Evolutionary conservation across 2,329 filamentous ascomycete species (phyloP).

Genomic region (Aureobasidium sp.): DNA sequence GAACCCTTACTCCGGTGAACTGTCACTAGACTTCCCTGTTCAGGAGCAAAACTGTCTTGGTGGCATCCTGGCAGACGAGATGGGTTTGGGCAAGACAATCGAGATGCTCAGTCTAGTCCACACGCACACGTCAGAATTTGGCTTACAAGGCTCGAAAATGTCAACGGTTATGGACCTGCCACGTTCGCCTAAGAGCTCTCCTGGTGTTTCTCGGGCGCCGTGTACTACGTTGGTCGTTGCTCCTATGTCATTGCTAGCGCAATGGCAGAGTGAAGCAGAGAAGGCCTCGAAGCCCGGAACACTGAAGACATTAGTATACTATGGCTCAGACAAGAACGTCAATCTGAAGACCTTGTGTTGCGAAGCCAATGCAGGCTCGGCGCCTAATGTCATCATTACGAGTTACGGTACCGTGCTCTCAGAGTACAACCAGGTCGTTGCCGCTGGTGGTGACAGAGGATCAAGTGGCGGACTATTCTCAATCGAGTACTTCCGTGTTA

Average conservation of each 20-base stretch:
- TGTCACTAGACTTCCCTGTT: conserved; percentile 83
- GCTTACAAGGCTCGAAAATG: conserved; percentile 11
- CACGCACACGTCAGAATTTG: conserved; percentile 59
- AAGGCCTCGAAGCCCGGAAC: conserved; percentile 82
- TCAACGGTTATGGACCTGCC: conserved; percentile 52
- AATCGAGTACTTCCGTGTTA: conserved; percentile 87
- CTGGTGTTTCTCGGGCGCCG: conserved; percentile 60
- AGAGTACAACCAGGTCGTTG: conserved; percentile 70
- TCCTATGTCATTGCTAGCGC: conserved; percentile 90
- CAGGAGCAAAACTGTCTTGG: conserved; percentile 94
- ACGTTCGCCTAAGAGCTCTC: conserved; percentile 52
- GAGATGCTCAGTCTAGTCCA: conserved; percentile 96
- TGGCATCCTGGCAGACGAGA: conserved; percentile 90
- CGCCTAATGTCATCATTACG: conserved; percentile 87
- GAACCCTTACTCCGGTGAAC: conserved; percentile 92
- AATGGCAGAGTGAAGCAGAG: conserved; percentile 93
- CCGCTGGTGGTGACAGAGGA: conserved; percentile 58
- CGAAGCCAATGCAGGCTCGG: conserved; percentile 62
- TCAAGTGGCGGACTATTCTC: conserved; percentile 71
- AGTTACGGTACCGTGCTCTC: conserved; percentile 90
- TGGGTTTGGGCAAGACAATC: conserved; percentile 97
- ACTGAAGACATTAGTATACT: conserved; percentile 81
- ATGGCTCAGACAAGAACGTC: conserved; percentile 74
- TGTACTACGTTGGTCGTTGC: conserved; percentile 93
- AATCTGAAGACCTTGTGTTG: conserved; percentile 77